Conservation (phyloP, 768 basidiomycete genomes). For the Collybia sp. region DNA sequence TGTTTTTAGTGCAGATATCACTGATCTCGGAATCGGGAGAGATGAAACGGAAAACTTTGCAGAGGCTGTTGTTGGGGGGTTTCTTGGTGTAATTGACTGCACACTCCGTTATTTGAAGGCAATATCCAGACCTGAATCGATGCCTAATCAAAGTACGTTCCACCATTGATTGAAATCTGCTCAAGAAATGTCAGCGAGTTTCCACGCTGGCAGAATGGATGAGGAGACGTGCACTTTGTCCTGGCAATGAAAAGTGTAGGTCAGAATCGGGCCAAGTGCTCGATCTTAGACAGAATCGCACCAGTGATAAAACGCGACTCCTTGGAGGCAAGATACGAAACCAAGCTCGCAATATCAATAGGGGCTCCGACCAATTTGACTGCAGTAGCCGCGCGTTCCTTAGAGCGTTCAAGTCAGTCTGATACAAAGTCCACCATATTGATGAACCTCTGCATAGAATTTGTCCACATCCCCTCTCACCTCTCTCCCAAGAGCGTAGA, state of each 20-base stretch:
- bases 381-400: not conserved
- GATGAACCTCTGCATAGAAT: no score
- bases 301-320: slow-evolving; percentile 22
- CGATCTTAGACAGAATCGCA: not conserved
- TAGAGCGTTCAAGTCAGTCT: no score
- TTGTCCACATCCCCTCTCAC: no score
- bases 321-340: slow-evolving; percentile 25
- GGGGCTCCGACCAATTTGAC: slow-evolving; percentile 2
- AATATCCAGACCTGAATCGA: no score
- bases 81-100: no score
- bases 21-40: no score
- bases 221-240: not conserved
- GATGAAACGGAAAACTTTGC: no score
- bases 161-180: slow-evolving; percentile 10
- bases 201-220: not conserved
- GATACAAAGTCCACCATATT: no score
- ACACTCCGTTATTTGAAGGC: no score
- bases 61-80: no score
- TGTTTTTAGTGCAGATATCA: no score
- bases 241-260: not conserved
- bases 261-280: not conserved
- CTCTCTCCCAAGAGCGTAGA: no score
- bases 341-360: slow-evolving; percentile 17
- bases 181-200: slow-evolving; percentile 1
- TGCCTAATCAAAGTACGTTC: slow-evolving; percentile 5